phyloP scores from a whole-genome alignment of 805 yeast species.

The Wickerhamiella domercqiae region DNA sequence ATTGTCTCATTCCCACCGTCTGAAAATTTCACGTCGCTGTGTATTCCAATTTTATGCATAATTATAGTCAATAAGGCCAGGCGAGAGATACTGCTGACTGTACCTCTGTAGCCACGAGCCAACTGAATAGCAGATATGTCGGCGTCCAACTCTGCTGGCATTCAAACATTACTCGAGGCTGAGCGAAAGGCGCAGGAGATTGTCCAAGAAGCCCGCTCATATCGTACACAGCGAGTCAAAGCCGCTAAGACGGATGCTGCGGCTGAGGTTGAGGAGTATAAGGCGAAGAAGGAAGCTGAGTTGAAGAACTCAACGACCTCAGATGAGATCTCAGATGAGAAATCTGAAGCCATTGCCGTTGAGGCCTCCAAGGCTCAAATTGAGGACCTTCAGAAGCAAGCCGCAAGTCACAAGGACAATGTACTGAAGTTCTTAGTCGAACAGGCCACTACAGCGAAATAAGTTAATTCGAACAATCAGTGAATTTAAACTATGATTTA shows the following conservation, averaged over 20 bases:
- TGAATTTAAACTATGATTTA: too few relatives aligned
- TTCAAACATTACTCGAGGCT: constrained; percentile 62
- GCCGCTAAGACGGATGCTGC: constrained; percentile 92
- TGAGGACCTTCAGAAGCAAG: constrained; percentile 48
- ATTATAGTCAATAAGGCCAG: not conserved
- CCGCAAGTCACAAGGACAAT: constrained; percentile 35
- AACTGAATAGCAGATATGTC: constrained; percentile 23
- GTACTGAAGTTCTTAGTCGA: constrained; percentile 68
- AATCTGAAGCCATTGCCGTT: constrained; percentile 69
- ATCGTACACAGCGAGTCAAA: constrained; percentile 65
- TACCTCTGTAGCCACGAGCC: constrained; percentile 15
- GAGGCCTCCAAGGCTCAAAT: constrained; percentile 56
- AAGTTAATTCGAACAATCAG: constrained; percentile 1
- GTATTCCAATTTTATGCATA: not conserved
- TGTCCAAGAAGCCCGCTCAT: constrained; percentile 71
- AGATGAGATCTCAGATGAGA: constrained; percentile 60
- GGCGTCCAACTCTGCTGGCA: constrained; percentile 38
- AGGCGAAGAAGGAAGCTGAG: constrained; percentile 67
- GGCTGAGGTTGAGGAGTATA: constrained; percentile 74
- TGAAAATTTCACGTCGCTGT: not conserved
- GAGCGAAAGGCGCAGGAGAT: constrained; percentile 96
- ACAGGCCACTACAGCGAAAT: constrained; percentile 6
- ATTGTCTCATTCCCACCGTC: not conserved
- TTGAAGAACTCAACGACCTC: constrained; percentile 55
- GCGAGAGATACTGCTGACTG: not conserved